These are phyloP conservation scores for Fonsecaea monophora DNA, from an alignment of 2,329 filamentous ascomycete genomes.

Conservation along the genomic window DNA sequence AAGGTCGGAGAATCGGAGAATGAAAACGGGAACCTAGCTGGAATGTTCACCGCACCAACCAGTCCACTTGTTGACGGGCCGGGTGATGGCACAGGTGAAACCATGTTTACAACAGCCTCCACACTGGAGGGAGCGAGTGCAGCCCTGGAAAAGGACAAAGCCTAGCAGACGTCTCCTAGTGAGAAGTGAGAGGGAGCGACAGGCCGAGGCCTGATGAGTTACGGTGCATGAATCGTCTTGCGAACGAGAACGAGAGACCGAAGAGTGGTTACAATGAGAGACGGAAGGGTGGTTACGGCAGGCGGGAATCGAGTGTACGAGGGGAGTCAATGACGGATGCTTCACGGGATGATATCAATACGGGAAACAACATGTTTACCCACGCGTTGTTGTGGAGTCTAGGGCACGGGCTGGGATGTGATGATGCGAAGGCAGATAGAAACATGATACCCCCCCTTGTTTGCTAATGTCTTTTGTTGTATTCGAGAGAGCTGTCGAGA, in stretches of 20 bases:
- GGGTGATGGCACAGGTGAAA: slow-evolving; percentile 14
- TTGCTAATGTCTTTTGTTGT: too few relatives aligned
- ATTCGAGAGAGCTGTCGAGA: too few relatives aligned
- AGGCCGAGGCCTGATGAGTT: neutral
- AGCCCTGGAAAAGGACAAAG: slow-evolving; percentile 20
- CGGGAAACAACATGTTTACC: too few relatives aligned
- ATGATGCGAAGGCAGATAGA: too few relatives aligned
- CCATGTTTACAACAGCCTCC: slow-evolving; percentile 13
- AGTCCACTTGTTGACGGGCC: slow-evolving; percentile 35
- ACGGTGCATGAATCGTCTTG: neutral
- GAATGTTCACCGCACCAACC: slow-evolving; percentile 38
- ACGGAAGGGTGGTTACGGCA: too few relatives aligned
- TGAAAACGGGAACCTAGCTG: slow-evolving; percentile 11
- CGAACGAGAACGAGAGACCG: neutral
- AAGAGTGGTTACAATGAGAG: neutral
- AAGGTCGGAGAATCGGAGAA: slow-evolving; percentile 9
- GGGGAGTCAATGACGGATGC: neutral
- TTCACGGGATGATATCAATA: neutral
- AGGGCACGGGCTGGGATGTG: neutral
- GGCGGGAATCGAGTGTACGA: neutral
- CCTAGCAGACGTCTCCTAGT: neutral
- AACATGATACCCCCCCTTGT: too few relatives aligned
- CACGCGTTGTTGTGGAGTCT: neutral
- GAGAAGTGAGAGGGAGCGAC: neutral
- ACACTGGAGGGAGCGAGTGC: slow-evolving; percentile 21